Base-by-base conservation (phyloP, 345 rosid genomes). In the Eutrema japonicum region DNA sequence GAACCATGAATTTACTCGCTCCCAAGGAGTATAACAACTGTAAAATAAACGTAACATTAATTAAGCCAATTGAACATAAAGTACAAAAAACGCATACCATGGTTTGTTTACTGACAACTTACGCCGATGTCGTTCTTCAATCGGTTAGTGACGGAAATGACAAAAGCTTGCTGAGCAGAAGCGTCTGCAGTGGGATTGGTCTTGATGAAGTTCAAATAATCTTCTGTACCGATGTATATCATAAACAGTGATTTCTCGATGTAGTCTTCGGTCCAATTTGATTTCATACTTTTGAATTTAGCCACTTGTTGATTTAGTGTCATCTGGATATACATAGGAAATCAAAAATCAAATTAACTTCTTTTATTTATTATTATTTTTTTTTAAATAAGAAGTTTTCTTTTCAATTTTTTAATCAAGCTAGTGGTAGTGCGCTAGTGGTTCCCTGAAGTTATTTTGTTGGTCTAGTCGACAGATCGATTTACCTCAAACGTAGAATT, bases 191-290 rank as follows among this genome's bases (percentile, higher is more conserved):
- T 46, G 27, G 70, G 79, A 55, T 74, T 12, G 16, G 2, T 4
- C 52, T 72, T 52, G 45, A 0, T 65, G 73, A 64, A 74, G 10
- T 64, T 64, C 7, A 70, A 29, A 30, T 79, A 79, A 40, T 79
- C 82, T 14, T 79, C 62, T 0, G 68, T 66, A 10, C 79, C 76
- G 5, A 79, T 74, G 56, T 50, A 56, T 33, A 74, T 52, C 75
- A 78, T 45, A 49, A 68, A 74, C 54, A 79, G 5, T 54, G 76
- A 70, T 26, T 63, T 2, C 38, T 4, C 26, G 6, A 73, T 51
- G 53, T 59, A 48, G 2, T 27, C 26, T 2, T 48, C 78, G 7
- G 7, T 68, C 81, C 81, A 78, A 0, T 8, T 56, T 7, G 59
- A 14, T 67, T 48, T 63, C 59, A 62, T 48, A 13, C 3, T 32